phyloP scores from a whole-genome alignment of 306 rosid genomes.

The Glycine tomentella region DNA sequence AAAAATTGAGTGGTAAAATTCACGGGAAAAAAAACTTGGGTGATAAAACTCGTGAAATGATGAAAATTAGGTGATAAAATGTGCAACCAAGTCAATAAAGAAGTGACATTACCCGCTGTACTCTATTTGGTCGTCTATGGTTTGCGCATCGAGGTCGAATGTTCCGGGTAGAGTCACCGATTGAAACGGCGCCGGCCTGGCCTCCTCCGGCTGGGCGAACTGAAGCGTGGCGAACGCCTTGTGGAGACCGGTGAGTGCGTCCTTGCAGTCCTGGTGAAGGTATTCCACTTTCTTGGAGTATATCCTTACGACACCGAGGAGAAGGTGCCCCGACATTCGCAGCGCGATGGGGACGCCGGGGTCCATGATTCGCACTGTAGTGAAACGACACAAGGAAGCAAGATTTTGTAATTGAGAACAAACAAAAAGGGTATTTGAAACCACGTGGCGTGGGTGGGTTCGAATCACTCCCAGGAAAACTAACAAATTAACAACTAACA shows the following conservation, averaged over 20 bases:
- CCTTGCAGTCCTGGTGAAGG: conserved; percentile 69
- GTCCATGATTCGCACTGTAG: conserved; percentile 77
- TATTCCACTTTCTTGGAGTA: conserved; percentile 87
- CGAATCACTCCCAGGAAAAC: no score
- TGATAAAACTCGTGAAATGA: no score
- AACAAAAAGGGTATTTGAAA: no score
- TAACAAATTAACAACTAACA: no score
- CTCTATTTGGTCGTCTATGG: conserved; percentile 46
- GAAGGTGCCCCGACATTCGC: conserved; percentile 86
- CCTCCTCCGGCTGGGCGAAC: conserved; percentile 69
- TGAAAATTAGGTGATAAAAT: no score
- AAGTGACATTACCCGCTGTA: conserved; percentile 52
- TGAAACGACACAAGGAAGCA: not conserved
- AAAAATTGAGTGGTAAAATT: no score
- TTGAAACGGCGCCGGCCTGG: conserved; percentile 71
- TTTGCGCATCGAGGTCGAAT: conserved; percentile 72
- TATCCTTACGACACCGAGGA: conserved; percentile 85
- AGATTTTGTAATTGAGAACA: no score
- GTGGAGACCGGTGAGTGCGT: conserved; percentile 51
- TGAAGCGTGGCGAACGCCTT: conserved; percentile 64
- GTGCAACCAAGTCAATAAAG: no score
- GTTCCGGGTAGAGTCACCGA: conserved; percentile 74
- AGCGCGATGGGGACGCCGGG: conserved; percentile 91
- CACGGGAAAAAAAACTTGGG: no score
- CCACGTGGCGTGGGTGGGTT: no score